Percentiles rank a stretch among this genome's conserved stretches.
Evolutionary conservation across 345 rosid genomes (phyloP).

Genomic region (Salix exigua): DNA sequence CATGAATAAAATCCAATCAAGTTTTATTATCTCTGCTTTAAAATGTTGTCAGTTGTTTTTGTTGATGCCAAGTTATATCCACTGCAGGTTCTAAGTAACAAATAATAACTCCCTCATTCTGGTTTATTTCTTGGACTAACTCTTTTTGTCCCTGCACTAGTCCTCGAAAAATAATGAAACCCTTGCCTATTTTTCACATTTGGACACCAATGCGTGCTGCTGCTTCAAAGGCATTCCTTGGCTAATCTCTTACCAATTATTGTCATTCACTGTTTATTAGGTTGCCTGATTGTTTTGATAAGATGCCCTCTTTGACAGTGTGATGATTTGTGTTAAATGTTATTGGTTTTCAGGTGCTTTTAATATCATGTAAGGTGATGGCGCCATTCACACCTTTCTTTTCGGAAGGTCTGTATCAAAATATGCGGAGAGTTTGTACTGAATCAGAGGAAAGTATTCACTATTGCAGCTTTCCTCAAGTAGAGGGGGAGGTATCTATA

Average conservation of each 20-base stretch:
- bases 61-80: background rate
- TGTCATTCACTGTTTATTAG: background rate
- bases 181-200: background rate
- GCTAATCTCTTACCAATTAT: background rate
- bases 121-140: background rate
- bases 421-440: conserved; percentile 69
- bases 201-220: background rate
- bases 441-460: conserved; percentile 87
- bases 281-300: conserved; percentile 3
- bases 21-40: background rate
- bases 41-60: background rate
- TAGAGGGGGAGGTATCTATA: conserved; percentile 68
- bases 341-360: conserved; percentile 67
- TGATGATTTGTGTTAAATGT: background rate
- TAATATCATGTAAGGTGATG: conserved; percentile 95
- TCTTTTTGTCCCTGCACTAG: background rate
- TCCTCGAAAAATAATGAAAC: background rate
- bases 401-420: conserved; percentile 89
- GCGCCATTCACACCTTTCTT: conserved; percentile 98
- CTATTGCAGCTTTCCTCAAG: conserved; percentile 74
- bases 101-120: background rate
- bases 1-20: background rate
- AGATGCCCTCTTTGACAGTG: background rate
- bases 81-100: background rate
- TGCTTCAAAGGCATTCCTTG: background rate